A percentile compares a stretch with the other conserved stretches of the same genome.
phyloP scores from a whole-genome alignment of 2,329 filamentous ascomycete genomes.

The Geosmithia putterillii region DNA sequence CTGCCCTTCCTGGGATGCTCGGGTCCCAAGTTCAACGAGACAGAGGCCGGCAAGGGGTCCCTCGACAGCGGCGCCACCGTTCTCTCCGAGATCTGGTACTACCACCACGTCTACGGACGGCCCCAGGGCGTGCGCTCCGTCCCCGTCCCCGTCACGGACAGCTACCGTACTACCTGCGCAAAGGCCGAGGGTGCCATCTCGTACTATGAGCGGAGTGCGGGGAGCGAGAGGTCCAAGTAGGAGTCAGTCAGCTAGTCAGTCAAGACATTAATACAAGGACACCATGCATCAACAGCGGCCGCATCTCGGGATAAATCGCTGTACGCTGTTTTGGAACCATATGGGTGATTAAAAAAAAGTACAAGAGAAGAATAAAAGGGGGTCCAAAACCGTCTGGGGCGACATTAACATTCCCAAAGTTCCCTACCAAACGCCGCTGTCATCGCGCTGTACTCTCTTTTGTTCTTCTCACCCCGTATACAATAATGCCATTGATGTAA shows the following conservation, averaged over 20 bases:
- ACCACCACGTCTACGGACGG: slow-evolving; percentile 45
- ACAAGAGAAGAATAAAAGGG: not conserved
- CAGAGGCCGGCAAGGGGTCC: slow-evolving; percentile 39
- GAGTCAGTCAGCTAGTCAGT: too few relatives aligned
- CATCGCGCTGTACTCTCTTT: not conserved
- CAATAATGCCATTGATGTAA: not conserved
- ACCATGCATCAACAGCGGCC: not conserved
- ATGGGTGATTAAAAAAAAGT: not conserved
- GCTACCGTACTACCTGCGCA: slow-evolving; percentile 40
- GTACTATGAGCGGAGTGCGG: slow-evolving; percentile 37
- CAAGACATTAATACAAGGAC: not conserved
- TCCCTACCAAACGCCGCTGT: not conserved
- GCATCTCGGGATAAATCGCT: too few relatives aligned
- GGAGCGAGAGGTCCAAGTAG: slow-evolving; percentile 11
- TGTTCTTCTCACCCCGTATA: not conserved
- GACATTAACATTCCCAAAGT: not conserved
- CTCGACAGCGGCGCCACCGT: slow-evolving; percentile 43
- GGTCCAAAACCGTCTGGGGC: not conserved
- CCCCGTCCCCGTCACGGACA: slow-evolving; percentile 31
- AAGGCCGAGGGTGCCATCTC: slow-evolving; percentile 36
- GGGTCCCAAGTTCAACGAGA: slow-evolving; percentile 48
- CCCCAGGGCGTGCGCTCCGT: slow-evolving; percentile 38
- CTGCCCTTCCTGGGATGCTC: slow-evolving; percentile 49
- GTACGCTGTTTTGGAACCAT: not conserved
- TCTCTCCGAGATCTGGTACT: slow-evolving; percentile 55